Percentiles rank a stretch among this genome's conserved stretches.
phyloP scores from a whole-genome alignment of 2,329 filamentous ascomycete species.

The Pseudogymnoascus sp. region DNA sequence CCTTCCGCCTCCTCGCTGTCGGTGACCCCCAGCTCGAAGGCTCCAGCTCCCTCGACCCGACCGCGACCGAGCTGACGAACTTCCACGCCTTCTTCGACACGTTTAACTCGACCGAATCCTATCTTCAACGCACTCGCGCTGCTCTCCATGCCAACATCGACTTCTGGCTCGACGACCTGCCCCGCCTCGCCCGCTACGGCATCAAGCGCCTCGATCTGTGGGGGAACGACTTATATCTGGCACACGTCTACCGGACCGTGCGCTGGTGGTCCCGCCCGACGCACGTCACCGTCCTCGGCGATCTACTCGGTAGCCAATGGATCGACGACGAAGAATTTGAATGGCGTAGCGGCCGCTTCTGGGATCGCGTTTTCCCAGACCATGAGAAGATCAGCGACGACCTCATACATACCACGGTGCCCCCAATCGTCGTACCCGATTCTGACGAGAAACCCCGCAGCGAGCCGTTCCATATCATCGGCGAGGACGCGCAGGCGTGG shows the following conservation, averaged over 20 bases:
- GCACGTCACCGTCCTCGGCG: conserved; percentile 81
- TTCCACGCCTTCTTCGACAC: conserved; percentile 31
- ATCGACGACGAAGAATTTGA: conserved; percentile 79
- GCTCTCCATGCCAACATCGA: conserved; percentile 52
- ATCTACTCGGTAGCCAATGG: conserved; percentile 93
- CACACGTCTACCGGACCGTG: conserved; percentile 79
- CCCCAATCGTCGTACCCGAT: conserved; percentile 30
- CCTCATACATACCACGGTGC: conserved; percentile 30
- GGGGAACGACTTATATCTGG: conserved; percentile 91
- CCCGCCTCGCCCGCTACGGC: conserved; percentile 53
- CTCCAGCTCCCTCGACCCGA: conserved; percentile 65
- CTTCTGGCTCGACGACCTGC: conserved; percentile 59
- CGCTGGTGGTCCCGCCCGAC: conserved; percentile 80
- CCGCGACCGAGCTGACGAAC: conserved; percentile 47
- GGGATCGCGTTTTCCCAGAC: conserved; percentile 69
- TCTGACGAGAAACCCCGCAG: conserved; percentile 34
- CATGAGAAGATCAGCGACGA: conserved; percentile 55
- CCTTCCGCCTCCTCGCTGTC: conserved; percentile 79
- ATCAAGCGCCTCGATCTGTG: conserved; percentile 80
- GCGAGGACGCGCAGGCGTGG: conserved; percentile 51
- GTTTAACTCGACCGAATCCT: conserved; percentile 33
- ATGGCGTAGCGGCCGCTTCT: conserved; percentile 63
- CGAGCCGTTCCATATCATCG: conserved; percentile 22
- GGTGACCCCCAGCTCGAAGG: conserved; percentile 93
- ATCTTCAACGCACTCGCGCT: conserved; percentile 44